phyloP scores from a whole-genome alignment of 176 grass and related monocot genomes.

The Carex pumila region DNA sequence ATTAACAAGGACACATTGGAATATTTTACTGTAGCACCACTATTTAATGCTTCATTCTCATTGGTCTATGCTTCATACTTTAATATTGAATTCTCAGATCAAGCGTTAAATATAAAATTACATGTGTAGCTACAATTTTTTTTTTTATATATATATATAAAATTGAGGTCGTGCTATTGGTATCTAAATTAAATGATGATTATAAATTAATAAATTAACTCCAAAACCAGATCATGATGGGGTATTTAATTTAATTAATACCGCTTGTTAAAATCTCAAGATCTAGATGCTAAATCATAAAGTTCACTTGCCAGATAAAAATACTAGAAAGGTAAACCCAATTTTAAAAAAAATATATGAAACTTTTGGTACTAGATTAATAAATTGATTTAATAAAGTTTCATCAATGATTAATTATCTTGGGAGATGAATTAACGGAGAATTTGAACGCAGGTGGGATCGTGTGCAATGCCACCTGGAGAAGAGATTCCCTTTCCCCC shows the following conservation, averaged over 20 bases:
- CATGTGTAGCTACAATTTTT: not conserved
- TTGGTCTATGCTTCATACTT: not conserved
- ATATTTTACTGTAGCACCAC: not conserved
- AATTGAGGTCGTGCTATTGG: not conserved
- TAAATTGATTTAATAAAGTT: slow-evolving; percentile 23
- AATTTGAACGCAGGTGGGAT: slow-evolving; percentile 43
- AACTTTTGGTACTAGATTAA: not conserved
- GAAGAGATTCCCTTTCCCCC: slow-evolving; percentile 31
- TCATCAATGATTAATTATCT: slow-evolving; percentile 82
- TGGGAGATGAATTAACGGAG: slow-evolving; percentile 22
- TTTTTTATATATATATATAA: not conserved
- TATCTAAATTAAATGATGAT: not conserved
- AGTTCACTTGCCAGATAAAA: not conserved
- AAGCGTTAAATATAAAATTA: slow-evolving; percentile 2
- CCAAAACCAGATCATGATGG: not conserved
- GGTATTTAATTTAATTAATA: not conserved
- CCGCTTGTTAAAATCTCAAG: slow-evolving; percentile 7
- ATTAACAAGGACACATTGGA: not conserved
- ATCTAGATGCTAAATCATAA: slow-evolving; percentile 14
- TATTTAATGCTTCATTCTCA: not conserved
- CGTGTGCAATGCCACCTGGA: slow-evolving; percentile 82
- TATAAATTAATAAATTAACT: not conserved
- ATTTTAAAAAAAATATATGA: not conserved
- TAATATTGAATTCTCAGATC: slow-evolving; percentile 1
- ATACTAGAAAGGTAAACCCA: too few relatives aligned